These are phyloP conservation scores for Alternaria incomplexa DNA, from an alignment of 2,329 filamentous ascomycete species.

Conservation along the genomic window DNA sequence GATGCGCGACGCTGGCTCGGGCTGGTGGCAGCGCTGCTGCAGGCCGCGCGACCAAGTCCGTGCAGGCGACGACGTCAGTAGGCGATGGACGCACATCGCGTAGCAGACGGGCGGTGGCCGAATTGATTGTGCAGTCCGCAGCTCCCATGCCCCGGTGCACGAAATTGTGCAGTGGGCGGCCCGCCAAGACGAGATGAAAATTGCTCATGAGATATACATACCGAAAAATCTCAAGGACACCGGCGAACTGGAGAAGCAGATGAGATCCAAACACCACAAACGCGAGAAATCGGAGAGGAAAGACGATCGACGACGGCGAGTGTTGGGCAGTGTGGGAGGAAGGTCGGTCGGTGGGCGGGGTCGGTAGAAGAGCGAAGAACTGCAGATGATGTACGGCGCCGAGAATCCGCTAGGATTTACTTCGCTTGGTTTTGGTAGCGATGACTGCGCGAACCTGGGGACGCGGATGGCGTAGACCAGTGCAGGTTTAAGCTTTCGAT, in stretches of 20 bases:
- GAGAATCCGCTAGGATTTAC: slow-evolving; percentile 19
- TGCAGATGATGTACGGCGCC: slow-evolving; percentile 31
- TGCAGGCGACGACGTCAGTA: slow-evolving; percentile 31
- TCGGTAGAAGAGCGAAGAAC: slow-evolving; percentile 27
- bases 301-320: slow-evolving; percentile 12
- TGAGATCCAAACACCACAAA: slow-evolving; percentile 37
- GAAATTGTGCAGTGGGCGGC: slow-evolving; percentile 9
- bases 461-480: slow-evolving; percentile 18
- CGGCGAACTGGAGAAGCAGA: slow-evolving; percentile 26
- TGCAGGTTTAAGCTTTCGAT: slow-evolving; percentile 46
- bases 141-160: slow-evolving; percentile 7
- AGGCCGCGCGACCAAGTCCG: slow-evolving; percentile 11
- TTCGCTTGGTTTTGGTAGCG: slow-evolving; percentile 31
- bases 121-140: slow-evolving; percentile 9
- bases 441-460: slow-evolving; percentile 23
- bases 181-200: slow-evolving; percentile 36
- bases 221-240: slow-evolving; percentile 32
- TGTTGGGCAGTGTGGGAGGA: slow-evolving; percentile 17
- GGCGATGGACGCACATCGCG: slow-evolving; percentile 8
- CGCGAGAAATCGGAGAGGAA: slow-evolving; percentile 42
- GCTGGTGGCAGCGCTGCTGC: background rate
- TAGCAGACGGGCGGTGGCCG: background rate
- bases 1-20: background rate
- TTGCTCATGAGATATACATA: slow-evolving; percentile 28
- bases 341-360: slow-evolving; percentile 24